Base-by-base conservation (phyloP, 2,329 filamentous ascomycete genomes). In the Colletotrichum tabaci region DNA sequence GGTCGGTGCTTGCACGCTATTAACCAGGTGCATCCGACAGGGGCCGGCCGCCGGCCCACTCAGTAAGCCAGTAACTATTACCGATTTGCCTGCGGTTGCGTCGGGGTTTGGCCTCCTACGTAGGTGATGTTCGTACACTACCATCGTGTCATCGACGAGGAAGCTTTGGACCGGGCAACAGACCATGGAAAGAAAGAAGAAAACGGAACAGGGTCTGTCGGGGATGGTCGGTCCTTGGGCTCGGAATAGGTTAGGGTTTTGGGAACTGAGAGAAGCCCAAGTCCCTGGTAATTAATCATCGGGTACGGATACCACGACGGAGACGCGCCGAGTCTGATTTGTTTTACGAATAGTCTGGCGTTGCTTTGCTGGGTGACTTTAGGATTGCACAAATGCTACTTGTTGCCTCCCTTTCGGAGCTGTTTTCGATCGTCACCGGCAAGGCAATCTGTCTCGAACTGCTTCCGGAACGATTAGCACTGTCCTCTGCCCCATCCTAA, bases 1-100 rank as follows among this genome's bases (percentile, higher is more conserved):
- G 56, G 62, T 66, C 62, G 56, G 47, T 63, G 65, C 65, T 67
- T 58, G 57, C 64, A 44, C 58, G 30, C 30, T 10, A 49, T 26
- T 21, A 61, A 38, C 13, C 30, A 49, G 30, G 23, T 30, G 16
- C 35, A 16, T 7, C 10, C 15, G 23, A 18, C 15, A n/a, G 57
- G 57, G 26, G 26, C 2, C 52, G 15, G 10, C 23, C 21, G 35
- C 55, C 42, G 16, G 38, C 44, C 57, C 44, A 49, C 23, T 49
- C 18, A 49, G 26, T 8, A 35, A 35, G 30, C 30, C 30, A 9
- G 8, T 35, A 35, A 35, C 8, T 35, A 10, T 35, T 35, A 35
- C 8, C 8, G 30, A 10, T 35, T 47, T 61, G 57, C 10, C n/a
- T 61, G n/a, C 46, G 58, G 58, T 61, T 50, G 30, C 30, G 58